Evolutionary conservation across 148 eudicot genomes (phyloP).

Genomic region (Talinum fruticosum): DNA sequence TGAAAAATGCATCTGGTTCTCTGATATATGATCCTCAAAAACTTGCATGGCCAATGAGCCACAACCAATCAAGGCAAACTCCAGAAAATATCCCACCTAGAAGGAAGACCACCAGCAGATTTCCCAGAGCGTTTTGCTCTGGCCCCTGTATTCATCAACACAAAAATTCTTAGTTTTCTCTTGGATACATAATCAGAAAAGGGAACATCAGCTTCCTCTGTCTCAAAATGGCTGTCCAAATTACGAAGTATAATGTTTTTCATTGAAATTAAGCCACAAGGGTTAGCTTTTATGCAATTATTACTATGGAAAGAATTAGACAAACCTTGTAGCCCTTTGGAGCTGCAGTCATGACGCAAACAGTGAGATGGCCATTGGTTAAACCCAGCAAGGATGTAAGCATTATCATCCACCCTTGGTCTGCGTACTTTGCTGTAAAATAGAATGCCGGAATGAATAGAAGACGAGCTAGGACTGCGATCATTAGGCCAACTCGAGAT

Average conservation of each 20-base stretch:
- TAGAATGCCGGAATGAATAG: slow-evolving; percentile 59
- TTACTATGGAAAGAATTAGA: background rate
- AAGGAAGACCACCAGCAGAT: slow-evolving; percentile 55
- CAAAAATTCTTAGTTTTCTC: background rate
- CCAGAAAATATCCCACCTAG: slow-evolving; percentile 62
- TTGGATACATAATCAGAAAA: background rate
- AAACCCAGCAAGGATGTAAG: slow-evolving; percentile 56
- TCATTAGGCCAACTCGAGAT: slow-evolving; percentile 45
- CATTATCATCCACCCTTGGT: slow-evolving; percentile 78
- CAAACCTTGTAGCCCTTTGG: slow-evolving; percentile 71
- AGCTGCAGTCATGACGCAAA: slow-evolving; percentile 63
- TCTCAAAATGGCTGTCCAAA: too few species aligned
- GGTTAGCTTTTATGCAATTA: too few species aligned
- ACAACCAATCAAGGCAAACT: slow-evolving; percentile 65
- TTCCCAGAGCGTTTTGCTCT: slow-evolving; percentile 76
- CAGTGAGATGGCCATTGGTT: slow-evolving; percentile 79
- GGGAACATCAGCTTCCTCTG: too few species aligned
- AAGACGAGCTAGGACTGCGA: slow-evolving; percentile 38
- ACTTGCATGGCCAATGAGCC: slow-evolving; percentile 57
- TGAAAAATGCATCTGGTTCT: background rate
- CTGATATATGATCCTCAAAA: slow-evolving; percentile 22
- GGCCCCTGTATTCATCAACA: slow-evolving; percentile 46
- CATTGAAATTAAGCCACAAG: too few species aligned
- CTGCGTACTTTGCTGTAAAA: slow-evolving; percentile 73
- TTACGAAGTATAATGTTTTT: too few species aligned